Conservation (phyloP, 495 filamentous ascomycete species). For the Aspergillus ellipticus region DNA sequence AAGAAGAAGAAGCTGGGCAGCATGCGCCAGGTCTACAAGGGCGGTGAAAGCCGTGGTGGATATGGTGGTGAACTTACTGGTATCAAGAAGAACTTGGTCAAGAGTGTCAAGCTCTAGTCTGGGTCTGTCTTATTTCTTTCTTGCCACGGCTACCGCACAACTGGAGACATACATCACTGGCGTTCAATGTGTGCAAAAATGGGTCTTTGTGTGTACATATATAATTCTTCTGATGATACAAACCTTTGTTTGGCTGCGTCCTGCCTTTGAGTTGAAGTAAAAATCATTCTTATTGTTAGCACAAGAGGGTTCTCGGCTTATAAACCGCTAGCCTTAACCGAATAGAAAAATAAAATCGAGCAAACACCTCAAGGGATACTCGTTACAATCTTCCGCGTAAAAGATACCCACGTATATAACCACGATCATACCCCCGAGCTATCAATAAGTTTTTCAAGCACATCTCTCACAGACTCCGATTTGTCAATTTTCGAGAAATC, state of each 20-base stretch:
- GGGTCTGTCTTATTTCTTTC: not conserved
- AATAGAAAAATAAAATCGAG: too few species aligned
- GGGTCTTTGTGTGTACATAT: conserved; percentile 24
- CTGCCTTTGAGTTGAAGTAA: not conserved
- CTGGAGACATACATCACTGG: conserved; percentile 30
- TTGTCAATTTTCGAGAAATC: conserved; percentile 20
- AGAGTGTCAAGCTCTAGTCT: conserved; percentile 78
- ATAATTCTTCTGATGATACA: conserved; percentile 19
- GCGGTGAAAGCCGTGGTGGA: conserved; percentile 79
- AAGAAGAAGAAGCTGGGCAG: conserved; percentile 93
- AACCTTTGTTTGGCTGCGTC: conserved; percentile 2
- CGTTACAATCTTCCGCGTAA: too few species aligned
- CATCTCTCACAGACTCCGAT: conserved; percentile 7
- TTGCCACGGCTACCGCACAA: not conserved
- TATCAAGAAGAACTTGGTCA: conserved; percentile 90
- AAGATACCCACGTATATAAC: conserved; percentile 4
- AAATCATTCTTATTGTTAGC: not conserved
- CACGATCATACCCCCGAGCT: not conserved
- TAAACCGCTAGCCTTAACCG: not conserved
- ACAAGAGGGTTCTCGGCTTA: not conserved
- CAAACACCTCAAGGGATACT: too few species aligned
- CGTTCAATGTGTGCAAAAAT: conserved; percentile 31
- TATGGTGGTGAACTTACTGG: conserved; percentile 92
- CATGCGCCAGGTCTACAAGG: conserved; percentile 78
- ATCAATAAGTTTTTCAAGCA: conserved; percentile 24